Base-by-base conservation (phyloP, 202 grass and related monocot genomes). In the Carex arenaria region DNA sequence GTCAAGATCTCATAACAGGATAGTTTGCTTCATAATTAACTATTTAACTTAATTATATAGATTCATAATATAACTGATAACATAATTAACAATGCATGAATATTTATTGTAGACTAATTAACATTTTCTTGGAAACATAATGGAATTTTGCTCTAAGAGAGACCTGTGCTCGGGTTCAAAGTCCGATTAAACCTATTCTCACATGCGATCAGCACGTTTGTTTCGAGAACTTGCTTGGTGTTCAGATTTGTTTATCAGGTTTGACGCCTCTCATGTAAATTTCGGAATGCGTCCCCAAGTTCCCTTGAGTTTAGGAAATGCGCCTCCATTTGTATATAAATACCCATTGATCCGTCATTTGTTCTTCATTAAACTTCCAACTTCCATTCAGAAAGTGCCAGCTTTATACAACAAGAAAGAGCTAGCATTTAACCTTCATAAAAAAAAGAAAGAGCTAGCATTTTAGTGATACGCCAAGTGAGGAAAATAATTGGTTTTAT, bases 81-180 rank as follows among this genome's bases (percentile, higher is more conserved):
- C 14, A 30, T n/a, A 31, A 30, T 55, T 34, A 59, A 57, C 28
- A 78, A 10, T 78, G 10, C 14, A 18, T 40, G 28, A 20, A 20
- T 38, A 6, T 10, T 11, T 79, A 18, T 42, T 79, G 3, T 61
- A 36, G 2, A 36, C 15, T 42, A 40, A n/a, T 9, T 68, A 66
- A 34, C 82, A 87, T 87, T 83, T 91, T 89, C 89, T 87, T 0
- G 14, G 87, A 84, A 66, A 87, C 38, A 66, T n/a, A 32, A n/a
- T 1, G 87, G 84, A 93, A 89, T 75, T 49, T 87, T 69, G 20
- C 89, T 73, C 15, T 67, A 65, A 12, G 45, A 82, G 31, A 79
- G 28, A 61, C 61, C 62, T 47, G 34, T 40, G 51, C 31, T 66
- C 79, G 7, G 11, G 20, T 78, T 78, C 73, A 78, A 78, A 78